Evolutionary conservation across 345 rosid species (phyloP).

Genomic region (Eucalyptus tenuipes): DNA sequence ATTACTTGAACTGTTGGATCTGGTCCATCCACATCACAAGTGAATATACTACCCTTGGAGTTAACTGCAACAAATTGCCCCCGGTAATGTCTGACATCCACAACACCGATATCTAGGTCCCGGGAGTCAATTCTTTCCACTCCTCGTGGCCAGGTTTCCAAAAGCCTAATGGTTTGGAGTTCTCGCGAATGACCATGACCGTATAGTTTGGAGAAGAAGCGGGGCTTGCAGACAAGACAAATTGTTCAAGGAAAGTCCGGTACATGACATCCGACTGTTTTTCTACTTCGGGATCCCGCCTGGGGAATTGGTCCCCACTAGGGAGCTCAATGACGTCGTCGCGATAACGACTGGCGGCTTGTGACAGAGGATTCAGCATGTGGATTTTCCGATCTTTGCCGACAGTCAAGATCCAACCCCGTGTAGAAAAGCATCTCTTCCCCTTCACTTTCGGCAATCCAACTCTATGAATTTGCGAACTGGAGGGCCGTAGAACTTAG

Average conservation of each 20-base stretch:
- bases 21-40: background rate
- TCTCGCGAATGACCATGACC: background rate
- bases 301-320: background rate
- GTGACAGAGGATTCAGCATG: background rate
- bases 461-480: background rate
- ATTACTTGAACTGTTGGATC: background rate
- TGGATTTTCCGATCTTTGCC: background rate
- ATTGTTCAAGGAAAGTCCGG: background rate
- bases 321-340: background rate
- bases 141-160: background rate
- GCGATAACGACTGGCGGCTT: background rate
- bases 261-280: accelerated
- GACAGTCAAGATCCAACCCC: background rate
- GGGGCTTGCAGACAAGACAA: background rate
- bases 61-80: background rate
- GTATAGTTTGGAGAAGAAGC: background rate
- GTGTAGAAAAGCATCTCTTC: background rate
- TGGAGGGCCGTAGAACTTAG: background rate
- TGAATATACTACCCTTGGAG: accelerated
- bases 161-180: background rate
- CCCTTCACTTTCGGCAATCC: background rate
- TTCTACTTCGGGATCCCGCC: accelerated
- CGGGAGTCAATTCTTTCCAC: background rate
- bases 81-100: background rate
- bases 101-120: accelerated